Evolutionary conservation across 148 eudicot species (phyloP), one percentile per base, ranked within the genome.

Genomic region (Linanthus parryae): DNA sequence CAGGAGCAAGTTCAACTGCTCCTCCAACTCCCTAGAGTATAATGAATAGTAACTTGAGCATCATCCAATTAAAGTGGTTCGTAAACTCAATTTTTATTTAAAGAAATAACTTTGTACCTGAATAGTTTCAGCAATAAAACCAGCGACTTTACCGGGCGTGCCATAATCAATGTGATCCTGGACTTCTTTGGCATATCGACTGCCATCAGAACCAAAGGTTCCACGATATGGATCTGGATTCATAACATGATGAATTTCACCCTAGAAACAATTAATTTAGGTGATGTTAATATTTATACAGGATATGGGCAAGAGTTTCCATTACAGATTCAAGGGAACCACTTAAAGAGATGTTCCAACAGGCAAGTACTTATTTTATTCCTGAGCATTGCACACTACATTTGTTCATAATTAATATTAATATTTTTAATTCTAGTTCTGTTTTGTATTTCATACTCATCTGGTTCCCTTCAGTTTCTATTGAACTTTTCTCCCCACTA

Each of bases 201-300:
- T 58, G 26, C 72, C 83, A 73, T 92, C 96, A 54, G 98, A 73
- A 25, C 96, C 98, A 75, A 92, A 87, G 14, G 66, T 50, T 48
- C 98, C 98, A 41, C 76, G 96, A 44, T 92, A 92, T 58, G 98
- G 96, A 63, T 92, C 84, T 52, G 98, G 98, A 68, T 92, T 92
- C 22, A 87, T 28, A 36, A 84, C 98, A 80, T 92, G 98, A 65
- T 81, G 90, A 48, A 92, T 82, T 61, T 92, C 98, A 56, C 98
- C 98, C 98, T 92, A 79, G 55, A 69, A 56, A 50, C 8, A 45
- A 62, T 20, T 24, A 56, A 26, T 44, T 21, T 8, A 44, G 22
- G 50, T 9, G 39, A 43, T 30, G 37, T 21, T 22, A 19, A n/a
- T n/a, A n/a, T n/a, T n/a, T n/a, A n/a, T n/a, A n/a, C n/a, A n/a